A percentile compares a stretch with the other conserved stretches of the same genome.
Evolutionary conservation across 1,139 yeast genomes (phyloP).

Genomic region (Protomyces gravidus): DNA sequence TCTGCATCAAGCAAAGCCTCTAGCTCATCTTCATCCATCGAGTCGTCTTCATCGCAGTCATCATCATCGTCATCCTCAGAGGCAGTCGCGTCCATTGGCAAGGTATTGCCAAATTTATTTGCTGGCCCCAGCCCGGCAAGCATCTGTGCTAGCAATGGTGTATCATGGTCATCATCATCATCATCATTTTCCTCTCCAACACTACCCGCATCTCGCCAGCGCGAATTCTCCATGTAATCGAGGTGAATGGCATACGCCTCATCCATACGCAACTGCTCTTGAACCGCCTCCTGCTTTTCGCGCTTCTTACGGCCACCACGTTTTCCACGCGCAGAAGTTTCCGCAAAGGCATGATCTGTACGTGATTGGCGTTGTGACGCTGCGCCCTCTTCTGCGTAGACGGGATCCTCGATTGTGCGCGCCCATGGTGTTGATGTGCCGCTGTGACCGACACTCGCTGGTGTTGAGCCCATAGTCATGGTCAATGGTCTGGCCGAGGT

Average conservation of each 20-base stretch:
- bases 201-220: constrained; percentile 11
- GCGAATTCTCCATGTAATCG: constrained; percentile 25
- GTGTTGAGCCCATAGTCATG: not conserved
- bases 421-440: constrained; percentile 18
- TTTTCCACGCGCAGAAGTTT: constrained; percentile 1
- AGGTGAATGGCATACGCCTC: constrained; percentile 15
- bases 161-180: not conserved
- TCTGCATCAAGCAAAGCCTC: constrained; percentile 20
- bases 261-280: not conserved
- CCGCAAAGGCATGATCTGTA: constrained; percentile 4
- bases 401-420: constrained; percentile 22
- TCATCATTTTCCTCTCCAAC: constrained; percentile 5
- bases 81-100: constrained; percentile 8
- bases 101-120: not conserved
- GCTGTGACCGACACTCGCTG: not conserved
- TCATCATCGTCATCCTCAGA: constrained; percentile 12
- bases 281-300: not conserved
- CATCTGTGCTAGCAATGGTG: constrained; percentile 13
- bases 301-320: constrained; percentile 13
- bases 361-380: not conserved
- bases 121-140: constrained; percentile 8
- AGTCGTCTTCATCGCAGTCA: not conserved
- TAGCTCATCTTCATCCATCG: constrained; percentile 7
- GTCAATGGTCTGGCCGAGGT: not conserved
- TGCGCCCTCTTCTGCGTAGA: not conserved